Conservation (phyloP, 1,284 basidiomycete genomes). For the Puccinia hordei region DNA sequence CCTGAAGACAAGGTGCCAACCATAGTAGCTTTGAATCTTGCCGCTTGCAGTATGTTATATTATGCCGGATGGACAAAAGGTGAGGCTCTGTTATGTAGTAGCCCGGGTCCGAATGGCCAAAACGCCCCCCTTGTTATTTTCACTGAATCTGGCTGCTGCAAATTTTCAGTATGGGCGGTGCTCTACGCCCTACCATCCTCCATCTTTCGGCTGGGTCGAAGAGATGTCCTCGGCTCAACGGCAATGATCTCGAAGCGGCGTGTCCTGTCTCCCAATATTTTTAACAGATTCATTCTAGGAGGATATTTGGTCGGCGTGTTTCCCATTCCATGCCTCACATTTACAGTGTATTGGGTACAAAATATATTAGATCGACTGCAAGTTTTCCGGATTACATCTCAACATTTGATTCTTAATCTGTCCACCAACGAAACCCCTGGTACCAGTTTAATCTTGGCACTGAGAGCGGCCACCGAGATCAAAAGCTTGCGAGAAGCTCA, state of each 20-base stretch:
- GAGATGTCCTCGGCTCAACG: conserved; percentile 46
- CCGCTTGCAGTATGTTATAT: conserved; percentile 31
- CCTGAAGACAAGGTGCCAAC: conserved; percentile 1
- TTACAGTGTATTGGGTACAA: conserved; percentile 48
- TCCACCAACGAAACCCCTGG: background rate
- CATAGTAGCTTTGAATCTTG: conserved; percentile 38
- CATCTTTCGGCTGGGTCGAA: conserved; percentile 45
- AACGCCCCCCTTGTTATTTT: background rate
- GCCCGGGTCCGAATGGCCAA: no score
- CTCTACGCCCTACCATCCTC: conserved; percentile 48
- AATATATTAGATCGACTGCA: conserved; percentile 11
- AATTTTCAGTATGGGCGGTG: conserved; percentile 44
- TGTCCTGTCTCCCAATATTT: conserved; percentile 45
- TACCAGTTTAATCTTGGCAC: conserved; percentile 8
- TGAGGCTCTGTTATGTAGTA: background rate
- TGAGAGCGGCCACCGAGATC: conserved; percentile 24
- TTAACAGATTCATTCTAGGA: conserved; percentile 22
- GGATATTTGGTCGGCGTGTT: conserved; percentile 39
- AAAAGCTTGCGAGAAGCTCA: conserved; percentile 20
- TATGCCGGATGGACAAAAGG: conserved; percentile 48
- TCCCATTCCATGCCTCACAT: conserved; percentile 39
- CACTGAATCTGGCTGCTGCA: background rate
- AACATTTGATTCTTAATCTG: conserved; percentile 23
- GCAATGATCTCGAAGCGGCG: conserved; percentile 38
- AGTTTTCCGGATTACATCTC: conserved; percentile 11